Conservation (phyloP, 78 protist species). For the Mantamonas sphyraenae region DNA sequence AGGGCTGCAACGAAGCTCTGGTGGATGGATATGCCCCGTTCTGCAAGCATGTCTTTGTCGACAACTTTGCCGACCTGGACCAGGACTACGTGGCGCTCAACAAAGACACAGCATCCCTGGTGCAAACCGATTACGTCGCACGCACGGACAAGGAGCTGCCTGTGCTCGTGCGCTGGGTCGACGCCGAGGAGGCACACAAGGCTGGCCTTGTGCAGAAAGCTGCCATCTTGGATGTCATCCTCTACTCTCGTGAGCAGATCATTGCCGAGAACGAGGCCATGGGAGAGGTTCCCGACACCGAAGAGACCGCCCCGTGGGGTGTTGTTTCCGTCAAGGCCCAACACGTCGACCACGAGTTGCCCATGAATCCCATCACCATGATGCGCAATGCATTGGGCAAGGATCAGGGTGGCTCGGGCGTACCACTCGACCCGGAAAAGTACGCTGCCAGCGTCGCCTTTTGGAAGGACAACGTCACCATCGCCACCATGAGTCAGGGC, state of each 20-base stretch:
- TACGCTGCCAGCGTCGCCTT: conserved; percentile 27
- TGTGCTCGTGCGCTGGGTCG: conserved; percentile 24
- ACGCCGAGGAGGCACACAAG: not conserved
- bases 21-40: conserved; percentile 41
- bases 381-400: conserved; percentile 52
- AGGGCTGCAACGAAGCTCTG: too few relatives aligned
- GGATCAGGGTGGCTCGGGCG: conserved; percentile 60
- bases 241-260: conserved; percentile 36
- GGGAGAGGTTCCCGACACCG: not conserved
- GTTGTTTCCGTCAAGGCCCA: conserved; percentile 46
- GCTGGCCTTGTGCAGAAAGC: conserved; percentile 18
- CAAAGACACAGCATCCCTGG: conserved; percentile 1
- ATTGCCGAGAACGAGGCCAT: conserved; percentile 11
- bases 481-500: too few relatives aligned
- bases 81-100: conserved; percentile 10
- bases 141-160: conserved; percentile 25
- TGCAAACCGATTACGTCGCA: conserved; percentile 23
- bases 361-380: conserved; percentile 57
- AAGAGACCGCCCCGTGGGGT: conserved; percentile 50
- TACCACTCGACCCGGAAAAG: conserved; percentile 23
- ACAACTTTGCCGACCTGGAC: not conserved
- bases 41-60: conserved; percentile 33
- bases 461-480: conserved; percentile 33
- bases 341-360: conserved; percentile 37
- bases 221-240: conserved; percentile 23